phyloP scores from a whole-genome alignment of 805 yeast genomes.

The Cyberlindnera petersonii region DNA sequence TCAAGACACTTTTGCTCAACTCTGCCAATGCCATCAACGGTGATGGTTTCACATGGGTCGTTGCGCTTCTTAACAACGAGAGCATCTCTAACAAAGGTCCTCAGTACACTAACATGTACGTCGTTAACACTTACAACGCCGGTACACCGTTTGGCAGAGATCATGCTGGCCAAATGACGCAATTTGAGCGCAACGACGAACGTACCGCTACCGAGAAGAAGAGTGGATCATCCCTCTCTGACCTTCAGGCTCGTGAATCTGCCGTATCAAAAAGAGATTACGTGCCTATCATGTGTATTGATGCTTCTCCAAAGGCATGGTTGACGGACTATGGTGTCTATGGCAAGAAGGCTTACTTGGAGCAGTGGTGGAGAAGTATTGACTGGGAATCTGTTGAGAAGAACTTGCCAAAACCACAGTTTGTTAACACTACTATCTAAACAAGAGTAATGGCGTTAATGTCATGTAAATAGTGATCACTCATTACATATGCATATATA shows the following conservation, averaged over 20 bases:
- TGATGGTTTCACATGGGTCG: constrained; percentile 88
- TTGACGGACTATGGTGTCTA: constrained; percentile 73
- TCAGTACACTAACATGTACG: constrained; percentile 47
- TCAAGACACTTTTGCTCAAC: constrained; percentile 63
- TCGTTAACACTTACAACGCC: constrained; percentile 82
- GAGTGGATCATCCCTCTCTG: constrained; percentile 19
- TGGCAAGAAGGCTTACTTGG: constrained; percentile 62
- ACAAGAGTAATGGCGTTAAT: too few species aligned
- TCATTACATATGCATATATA: too few species aligned
- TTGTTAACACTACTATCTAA: too few species aligned
- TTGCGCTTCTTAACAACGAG: constrained; percentile 44
- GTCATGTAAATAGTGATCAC: too few species aligned
- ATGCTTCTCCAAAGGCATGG: constrained; percentile 68
- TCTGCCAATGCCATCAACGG: constrained; percentile 76
- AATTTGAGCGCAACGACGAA: constrained; percentile 16
- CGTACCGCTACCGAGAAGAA: constrained; percentile 8
- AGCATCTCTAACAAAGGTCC: constrained; percentile 11
- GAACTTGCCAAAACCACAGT: constrained; percentile 9
- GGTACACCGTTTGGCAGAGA: constrained; percentile 75
- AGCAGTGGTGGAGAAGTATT: constrained; percentile 63
- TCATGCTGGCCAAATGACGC: constrained; percentile 41
- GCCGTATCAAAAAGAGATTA: constrained; percentile 27
- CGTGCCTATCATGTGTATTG: constrained; percentile 66
- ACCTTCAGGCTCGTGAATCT: constrained; percentile 30
- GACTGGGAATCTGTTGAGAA: constrained; percentile 66